A percentile compares a stretch with the other conserved stretches of the same genome.
These are phyloP conservation scores for Gnetum montanum DNA, from an alignment of 75 land plant genomes.

Conservation along the genomic window DNA sequence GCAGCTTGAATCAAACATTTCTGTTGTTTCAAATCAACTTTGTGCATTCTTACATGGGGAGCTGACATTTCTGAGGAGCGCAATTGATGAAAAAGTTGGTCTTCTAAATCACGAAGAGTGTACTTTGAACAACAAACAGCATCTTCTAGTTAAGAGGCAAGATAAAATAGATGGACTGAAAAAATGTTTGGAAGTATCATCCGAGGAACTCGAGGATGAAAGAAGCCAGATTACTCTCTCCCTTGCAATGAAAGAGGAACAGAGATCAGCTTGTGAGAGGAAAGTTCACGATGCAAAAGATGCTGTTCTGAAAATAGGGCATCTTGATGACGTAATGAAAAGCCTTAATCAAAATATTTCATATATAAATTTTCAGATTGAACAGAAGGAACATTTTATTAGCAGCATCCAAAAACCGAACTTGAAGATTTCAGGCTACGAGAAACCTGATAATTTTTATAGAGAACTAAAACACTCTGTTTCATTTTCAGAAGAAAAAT, in stretches of 20 bases:
- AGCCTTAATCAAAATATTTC: conserved; percentile 3
- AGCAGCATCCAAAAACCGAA: conserved; percentile 6
- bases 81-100: conserved; percentile 4
- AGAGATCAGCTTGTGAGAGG: conserved; percentile 9
- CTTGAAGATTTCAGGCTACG: too few species aligned
- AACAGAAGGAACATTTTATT: conserved; percentile 9
- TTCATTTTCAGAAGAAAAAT: neutral
- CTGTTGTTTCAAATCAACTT: conserved; percentile 1
- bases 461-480: conserved; percentile 6
- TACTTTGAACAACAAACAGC: conserved; percentile 3
- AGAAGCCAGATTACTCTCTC: neutral
- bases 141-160: conserved; percentile 1
- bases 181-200: neutral
- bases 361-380: conserved; percentile 1
- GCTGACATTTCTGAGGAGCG: neutral
- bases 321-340: neutral
- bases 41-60: neutral
- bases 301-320: neutral
- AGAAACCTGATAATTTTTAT: too few species aligned
- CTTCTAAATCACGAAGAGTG: conserved; percentile 1
- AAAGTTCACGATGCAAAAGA: conserved; percentile 4
- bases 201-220: neutral
- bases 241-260: conserved; percentile 14
- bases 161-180: conserved; percentile 3
- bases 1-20: conserved; percentile 9